Evolutionary conservation across 2,329 filamentous ascomycete genomes (phyloP).

Genomic region (Ophiostoma piceae): DNA sequence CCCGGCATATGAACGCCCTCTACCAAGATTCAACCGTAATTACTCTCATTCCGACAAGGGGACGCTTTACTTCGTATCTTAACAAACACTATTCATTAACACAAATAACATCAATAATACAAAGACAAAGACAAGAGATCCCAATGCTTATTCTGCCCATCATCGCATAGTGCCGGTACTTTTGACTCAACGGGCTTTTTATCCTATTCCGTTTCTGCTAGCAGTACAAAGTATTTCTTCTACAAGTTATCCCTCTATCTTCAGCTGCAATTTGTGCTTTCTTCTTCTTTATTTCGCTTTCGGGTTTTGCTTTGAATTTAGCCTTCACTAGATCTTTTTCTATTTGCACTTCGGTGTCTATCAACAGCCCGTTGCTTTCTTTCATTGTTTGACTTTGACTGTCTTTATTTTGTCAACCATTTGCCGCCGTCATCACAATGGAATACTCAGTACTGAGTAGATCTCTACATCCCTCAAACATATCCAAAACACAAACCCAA

Average conservation of each 20-base stretch:
- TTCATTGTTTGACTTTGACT: too few species aligned
- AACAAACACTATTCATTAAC: background rate
- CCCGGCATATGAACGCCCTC: background rate
- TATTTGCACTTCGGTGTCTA: too few species aligned
- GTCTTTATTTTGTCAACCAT: too few species aligned
- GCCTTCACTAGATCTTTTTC: too few species aligned
- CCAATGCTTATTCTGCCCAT: background rate
- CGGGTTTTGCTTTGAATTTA: too few species aligned
- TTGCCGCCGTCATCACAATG: too few species aligned
- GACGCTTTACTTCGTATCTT: background rate
- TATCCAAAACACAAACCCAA: background rate
- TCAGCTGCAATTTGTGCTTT: too few species aligned
- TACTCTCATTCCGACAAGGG: background rate
- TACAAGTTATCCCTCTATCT: too few species aligned
- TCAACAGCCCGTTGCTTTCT: too few species aligned
- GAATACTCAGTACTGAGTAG: too few species aligned
- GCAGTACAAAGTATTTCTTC: too few species aligned
- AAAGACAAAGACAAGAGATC: background rate
- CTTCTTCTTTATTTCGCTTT: too few species aligned
- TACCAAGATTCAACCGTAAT: background rate
- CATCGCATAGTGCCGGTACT: background rate
- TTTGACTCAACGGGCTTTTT: constrained; percentile 7
- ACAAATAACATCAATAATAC: background rate
- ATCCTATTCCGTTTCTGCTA: constrained; percentile 5
- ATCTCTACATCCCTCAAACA: background rate